Conservation (phyloP, 2,329 filamentous ascomycete genomes). For the Venturia nashicola region DNA sequence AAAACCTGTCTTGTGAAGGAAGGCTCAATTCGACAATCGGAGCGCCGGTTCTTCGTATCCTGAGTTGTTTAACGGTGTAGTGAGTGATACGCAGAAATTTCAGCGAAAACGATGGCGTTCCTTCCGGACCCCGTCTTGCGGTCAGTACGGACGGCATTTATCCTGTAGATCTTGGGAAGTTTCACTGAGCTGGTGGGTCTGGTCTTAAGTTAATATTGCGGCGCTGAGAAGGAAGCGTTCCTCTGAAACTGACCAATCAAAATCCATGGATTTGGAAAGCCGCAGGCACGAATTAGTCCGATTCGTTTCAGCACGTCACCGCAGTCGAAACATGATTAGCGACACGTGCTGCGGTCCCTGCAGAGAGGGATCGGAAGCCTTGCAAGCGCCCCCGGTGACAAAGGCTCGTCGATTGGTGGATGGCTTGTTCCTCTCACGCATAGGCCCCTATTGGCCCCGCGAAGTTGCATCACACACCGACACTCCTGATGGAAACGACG, state of each 20-base stretch:
- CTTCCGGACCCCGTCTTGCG: neutral
- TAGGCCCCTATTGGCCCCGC: neutral
- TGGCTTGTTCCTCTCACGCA: neutral
- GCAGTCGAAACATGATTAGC: neutral
- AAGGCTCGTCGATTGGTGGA: neutral
- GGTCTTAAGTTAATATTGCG: neutral
- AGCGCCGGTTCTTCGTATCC: no score
- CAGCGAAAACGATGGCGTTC: neutral
- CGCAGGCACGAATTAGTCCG: neutral
- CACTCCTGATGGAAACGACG: neutral
- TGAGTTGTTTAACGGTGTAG: no score
- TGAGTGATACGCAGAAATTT: no score
- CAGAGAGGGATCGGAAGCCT: neutral
- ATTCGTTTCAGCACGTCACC: neutral
- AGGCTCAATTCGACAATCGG: no score
- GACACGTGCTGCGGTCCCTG: neutral
- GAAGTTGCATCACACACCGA: neutral
- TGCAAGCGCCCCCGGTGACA: neutral
- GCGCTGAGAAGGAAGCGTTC: neutral
- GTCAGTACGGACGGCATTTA: neutral
- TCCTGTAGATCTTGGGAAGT: neutral
- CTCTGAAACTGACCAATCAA: neutral
- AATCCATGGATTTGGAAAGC: neutral
- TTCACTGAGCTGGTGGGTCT: neutral
- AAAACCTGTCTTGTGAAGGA: no score